These are phyloP conservation scores for Chlorella vulgaris DNA, from an alignment of 139 green algal genomes.

Conservation along the genomic window DNA sequence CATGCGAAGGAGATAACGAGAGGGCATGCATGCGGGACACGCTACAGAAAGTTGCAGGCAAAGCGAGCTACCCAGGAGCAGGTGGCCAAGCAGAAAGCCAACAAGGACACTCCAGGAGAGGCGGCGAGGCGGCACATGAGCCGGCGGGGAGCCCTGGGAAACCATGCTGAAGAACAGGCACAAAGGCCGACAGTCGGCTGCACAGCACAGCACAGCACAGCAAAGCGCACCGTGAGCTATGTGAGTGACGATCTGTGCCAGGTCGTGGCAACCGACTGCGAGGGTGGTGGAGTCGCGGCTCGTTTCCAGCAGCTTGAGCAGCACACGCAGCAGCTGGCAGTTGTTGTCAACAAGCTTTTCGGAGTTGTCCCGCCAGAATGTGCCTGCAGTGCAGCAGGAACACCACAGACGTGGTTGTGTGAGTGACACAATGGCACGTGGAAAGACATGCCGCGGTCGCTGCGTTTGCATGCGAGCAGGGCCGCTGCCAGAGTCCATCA, in stretches of 20 bases:
- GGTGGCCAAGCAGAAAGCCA: too few species aligned
- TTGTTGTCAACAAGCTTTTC: constrained; percentile 91
- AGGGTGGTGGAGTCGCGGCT: constrained; percentile 80
- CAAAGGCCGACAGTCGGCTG: too few species aligned
- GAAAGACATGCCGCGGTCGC: not conserved
- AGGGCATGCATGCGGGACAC: too few species aligned
- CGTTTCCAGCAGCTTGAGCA: constrained; percentile 91
- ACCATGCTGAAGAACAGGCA: too few species aligned
- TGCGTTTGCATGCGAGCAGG: too few species aligned
- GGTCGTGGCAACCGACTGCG: constrained; percentile 89
- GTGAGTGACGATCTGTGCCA: constrained; percentile 88
- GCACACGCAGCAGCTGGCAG: constrained; percentile 87
- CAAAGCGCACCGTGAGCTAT: constrained; percentile 66
- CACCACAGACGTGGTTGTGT: not conserved
- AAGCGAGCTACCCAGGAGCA: too few species aligned
- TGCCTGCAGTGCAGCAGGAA: not conserved
- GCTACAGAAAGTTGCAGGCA: too few species aligned
- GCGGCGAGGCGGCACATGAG: too few species aligned
- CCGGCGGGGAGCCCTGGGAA: too few species aligned
- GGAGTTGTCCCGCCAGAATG: constrained; percentile 86
- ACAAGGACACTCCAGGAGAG: too few species aligned
- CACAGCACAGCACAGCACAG: too few species aligned
- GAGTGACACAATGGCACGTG: not conserved
- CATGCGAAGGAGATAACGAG: not conserved
- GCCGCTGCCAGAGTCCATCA: too few species aligned